These are phyloP conservation scores for Stagonosporopsis vannaccii DNA, from an alignment of 2,329 filamentous ascomycete species.

Conservation along the genomic window DNA sequence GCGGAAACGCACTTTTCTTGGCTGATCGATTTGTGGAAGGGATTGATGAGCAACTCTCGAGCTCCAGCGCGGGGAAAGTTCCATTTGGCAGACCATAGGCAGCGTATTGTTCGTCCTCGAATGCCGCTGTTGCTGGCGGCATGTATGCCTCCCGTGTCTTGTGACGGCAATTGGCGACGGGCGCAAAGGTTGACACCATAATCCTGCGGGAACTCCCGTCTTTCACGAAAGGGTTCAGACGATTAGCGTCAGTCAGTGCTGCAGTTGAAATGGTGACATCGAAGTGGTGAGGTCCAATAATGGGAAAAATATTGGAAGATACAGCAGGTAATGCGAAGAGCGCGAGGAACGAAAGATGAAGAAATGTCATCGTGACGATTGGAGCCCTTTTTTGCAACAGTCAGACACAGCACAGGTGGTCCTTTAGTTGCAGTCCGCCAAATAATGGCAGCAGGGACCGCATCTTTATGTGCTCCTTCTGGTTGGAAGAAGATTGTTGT, in stretches of 20 bases:
- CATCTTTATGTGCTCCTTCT: background rate
- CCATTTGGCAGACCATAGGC: slow-evolving; percentile 39
- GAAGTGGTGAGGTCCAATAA: slow-evolving; percentile 20
- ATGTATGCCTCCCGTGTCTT: slow-evolving; percentile 27
- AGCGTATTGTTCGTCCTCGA: slow-evolving; percentile 31
- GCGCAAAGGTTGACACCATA: slow-evolving; percentile 37
- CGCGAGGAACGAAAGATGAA: background rate
- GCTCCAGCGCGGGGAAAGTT: slow-evolving; percentile 25
- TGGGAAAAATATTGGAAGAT: slow-evolving; percentile 12
- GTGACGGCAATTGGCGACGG: slow-evolving; percentile 22
- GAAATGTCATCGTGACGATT: background rate
- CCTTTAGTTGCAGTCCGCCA: background rate
- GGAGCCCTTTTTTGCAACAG: background rate
- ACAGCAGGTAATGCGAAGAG: background rate
- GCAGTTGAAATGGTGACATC: slow-evolving; percentile 24
- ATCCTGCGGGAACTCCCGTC: slow-evolving; percentile 26
- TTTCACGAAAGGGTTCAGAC: slow-evolving; percentile 32
- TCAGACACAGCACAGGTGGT: background rate
- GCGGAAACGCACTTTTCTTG: slow-evolving; percentile 8
- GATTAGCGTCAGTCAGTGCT: slow-evolving; percentile 26
- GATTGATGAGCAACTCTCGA: slow-evolving; percentile 25
- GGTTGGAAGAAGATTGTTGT: background rate
- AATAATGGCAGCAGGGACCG: background rate
- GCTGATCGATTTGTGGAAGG: background rate
- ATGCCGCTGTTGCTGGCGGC: slow-evolving; percentile 31